phyloP scores from a whole-genome alignment of 2,329 filamentous ascomycete species.

The Drechmeria coniospora region DNA sequence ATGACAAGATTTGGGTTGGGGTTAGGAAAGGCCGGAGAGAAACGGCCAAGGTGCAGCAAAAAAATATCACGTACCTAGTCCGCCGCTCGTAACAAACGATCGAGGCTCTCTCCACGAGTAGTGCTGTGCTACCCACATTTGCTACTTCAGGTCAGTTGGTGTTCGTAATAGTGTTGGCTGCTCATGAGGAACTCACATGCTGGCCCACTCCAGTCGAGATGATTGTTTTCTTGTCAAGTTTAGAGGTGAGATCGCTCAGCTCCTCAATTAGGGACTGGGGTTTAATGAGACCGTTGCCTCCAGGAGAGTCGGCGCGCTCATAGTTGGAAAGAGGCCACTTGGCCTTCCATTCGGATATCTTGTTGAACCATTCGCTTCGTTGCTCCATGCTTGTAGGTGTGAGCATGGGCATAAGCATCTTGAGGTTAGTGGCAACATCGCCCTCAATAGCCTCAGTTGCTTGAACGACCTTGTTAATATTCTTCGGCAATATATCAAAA shows the following conservation, averaged over 20 bases:
- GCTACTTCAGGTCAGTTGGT: too few relatives aligned
- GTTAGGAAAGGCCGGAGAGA: too few relatives aligned
- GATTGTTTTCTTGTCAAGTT: slow-evolving; percentile 70
- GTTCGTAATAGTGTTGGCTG: too few relatives aligned
- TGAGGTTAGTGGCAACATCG: slow-evolving; percentile 70
- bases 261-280: slow-evolving; percentile 86
- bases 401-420: slow-evolving; percentile 57
- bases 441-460: slow-evolving; percentile 92
- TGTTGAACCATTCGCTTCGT: slow-evolving; percentile 71
- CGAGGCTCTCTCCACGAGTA: slow-evolving; percentile 87
- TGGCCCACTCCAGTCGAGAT: slow-evolving; percentile 93
- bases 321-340: slow-evolving; percentile 77
- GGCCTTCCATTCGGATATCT: slow-evolving; percentile 83
- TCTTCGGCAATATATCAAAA: slow-evolving; percentile 98
- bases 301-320: slow-evolving; percentile 63
- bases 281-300: slow-evolving; percentile 72
- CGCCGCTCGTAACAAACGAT: slow-evolving; percentile 91
- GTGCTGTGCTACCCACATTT: slow-evolving; percentile 98
- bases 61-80: too few relatives aligned
- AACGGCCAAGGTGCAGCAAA: too few relatives aligned
- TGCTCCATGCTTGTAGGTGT: slow-evolving; percentile 44
- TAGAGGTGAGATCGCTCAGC: slow-evolving; percentile 67
- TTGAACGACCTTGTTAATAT: slow-evolving; percentile 99
- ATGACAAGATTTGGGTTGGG: too few relatives aligned
- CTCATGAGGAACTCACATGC: too few relatives aligned